phyloP scores from a whole-genome alignment of 1,284 basidiomycete genomes.

The Chalciporus sp. region DNA sequence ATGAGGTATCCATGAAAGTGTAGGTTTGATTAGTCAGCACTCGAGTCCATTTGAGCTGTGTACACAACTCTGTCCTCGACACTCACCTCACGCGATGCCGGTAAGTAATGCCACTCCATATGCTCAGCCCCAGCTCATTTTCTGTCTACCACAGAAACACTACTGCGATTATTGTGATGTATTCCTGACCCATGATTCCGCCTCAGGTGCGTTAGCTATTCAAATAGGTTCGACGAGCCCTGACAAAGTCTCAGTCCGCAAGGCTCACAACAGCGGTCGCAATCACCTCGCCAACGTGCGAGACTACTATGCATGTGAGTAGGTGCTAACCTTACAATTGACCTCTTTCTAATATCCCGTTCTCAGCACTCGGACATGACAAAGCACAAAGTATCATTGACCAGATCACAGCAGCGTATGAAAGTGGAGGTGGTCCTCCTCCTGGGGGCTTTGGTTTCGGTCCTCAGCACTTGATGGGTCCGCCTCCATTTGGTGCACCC shows the following conservation, averaged over 20 bases:
- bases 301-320: conserved; percentile 94
- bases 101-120: conserved; percentile 18
- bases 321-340: not conserved
- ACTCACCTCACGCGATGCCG: conserved; percentile 27
- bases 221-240: conserved; percentile 2
- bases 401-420: conserved; percentile 91
- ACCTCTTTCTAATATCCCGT: conserved; percentile 13
- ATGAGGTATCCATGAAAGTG: conserved; percentile 66
- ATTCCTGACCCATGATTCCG: conserved; percentile 86
- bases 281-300: conserved; percentile 97
- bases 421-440: conserved; percentile 81
- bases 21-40: conserved; percentile 35
- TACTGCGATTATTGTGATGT: conserved; percentile 95
- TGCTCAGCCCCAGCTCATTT: not conserved
- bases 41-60: conserved; percentile 24
- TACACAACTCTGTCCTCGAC: conserved; percentile 16
- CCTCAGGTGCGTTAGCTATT: conserved; percentile 60
- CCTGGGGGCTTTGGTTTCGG: conserved; percentile 82
- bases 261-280: conserved; percentile 96
- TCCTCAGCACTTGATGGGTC: conserved; percentile 62
- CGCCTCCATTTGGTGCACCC: conserved; percentile 40
- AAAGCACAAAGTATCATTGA: conserved; percentile 96
- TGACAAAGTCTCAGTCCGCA: conserved; percentile 68
- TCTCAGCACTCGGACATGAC: conserved; percentile 87
- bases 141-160: conserved; percentile 62